Evolutionary conservation across 2,329 filamentous ascomycete species (phyloP).

Genomic region (Aspergillus nomiae): DNA sequence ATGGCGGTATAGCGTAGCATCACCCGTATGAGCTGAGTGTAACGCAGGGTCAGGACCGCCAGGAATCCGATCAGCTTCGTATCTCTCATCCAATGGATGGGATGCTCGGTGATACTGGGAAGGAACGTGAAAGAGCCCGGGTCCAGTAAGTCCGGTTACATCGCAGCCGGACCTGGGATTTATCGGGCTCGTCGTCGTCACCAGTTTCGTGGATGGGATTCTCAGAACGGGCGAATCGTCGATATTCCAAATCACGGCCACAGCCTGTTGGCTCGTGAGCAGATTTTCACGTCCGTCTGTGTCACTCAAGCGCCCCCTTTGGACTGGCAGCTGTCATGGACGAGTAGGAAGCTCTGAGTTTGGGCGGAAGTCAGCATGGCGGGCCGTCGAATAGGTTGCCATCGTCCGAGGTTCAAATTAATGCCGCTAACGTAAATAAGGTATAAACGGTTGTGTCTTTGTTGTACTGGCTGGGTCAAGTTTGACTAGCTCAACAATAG

Average conservation of each 20-base stretch:
- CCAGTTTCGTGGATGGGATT: background rate
- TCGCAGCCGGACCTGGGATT: constrained; percentile 15
- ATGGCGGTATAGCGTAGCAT: constrained; percentile 18
- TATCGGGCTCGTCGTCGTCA: background rate
- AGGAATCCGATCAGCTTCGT: constrained; percentile 6
- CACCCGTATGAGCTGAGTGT: constrained; percentile 17
- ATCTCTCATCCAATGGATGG: constrained; percentile 6
- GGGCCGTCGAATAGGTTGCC: constrained; percentile 3
- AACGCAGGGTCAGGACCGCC: constrained; percentile 9
- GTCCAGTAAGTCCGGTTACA: constrained; percentile 21
- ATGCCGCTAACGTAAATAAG: constrained; percentile 3
- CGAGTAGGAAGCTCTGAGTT: constrained; percentile 3
- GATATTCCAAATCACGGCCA: background rate
- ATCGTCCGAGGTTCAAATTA: background rate
- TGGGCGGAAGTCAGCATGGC: constrained; percentile 8
- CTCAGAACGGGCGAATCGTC: background rate
- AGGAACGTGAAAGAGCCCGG: constrained; percentile 8
- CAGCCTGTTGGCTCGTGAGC: background rate
- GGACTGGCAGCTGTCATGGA: constrained; percentile 2
- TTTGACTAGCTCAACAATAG: background rate
- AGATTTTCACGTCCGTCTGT: background rate
- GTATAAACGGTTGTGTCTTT: background rate
- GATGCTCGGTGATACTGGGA: background rate
- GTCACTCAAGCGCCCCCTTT: background rate
- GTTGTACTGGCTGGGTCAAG: constrained; percentile 3